Conservation (phyloP, 441 rosid genomes). For the Pelargonium cotyledonis region DNA sequence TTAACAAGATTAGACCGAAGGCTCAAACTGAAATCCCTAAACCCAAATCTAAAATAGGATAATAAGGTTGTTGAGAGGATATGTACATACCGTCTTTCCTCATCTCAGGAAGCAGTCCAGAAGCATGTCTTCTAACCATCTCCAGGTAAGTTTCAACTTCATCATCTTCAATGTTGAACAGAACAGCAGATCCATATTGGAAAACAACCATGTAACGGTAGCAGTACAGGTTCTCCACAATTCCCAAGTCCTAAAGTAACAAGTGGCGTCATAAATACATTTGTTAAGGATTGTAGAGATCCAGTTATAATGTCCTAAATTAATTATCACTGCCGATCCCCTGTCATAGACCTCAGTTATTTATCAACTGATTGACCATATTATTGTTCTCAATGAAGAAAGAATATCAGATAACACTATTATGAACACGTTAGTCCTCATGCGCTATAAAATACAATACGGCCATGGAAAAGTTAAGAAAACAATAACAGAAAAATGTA, state of each 20-base stretch:
- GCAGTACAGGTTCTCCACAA: slow-evolving; percentile 36
- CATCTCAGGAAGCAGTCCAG: slow-evolving; percentile 72
- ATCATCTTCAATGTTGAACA: slow-evolving; percentile 70
- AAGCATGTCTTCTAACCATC: slow-evolving; percentile 61
- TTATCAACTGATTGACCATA: neutral
- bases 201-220: slow-evolving; percentile 69
- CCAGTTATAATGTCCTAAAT: neutral
- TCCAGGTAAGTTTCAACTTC: slow-evolving; percentile 62
- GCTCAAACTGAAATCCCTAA: neutral
- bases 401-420: neutral
- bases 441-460: neutral
- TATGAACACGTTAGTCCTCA: neutral
- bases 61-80: neutral
- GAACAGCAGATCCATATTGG: slow-evolving; percentile 90
- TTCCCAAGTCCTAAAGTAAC: slow-evolving; percentile 38
- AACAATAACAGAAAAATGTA: neutral
- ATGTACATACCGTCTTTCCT: slow-evolving; percentile 60
- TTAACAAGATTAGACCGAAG: neutral
- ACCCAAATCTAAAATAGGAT: neutral
- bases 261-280: too few relatives aligned
- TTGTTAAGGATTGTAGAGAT: too few relatives aligned
- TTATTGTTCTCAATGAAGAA: neutral
- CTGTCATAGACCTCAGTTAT: too few relatives aligned
- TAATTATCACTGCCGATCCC: neutral
- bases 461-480: neutral